Percentiles rank a stretch among this genome's conserved stretches.
phyloP scores from a whole-genome alignment of 352 stramenopile genomes.

The Globisporangium abappressorium region DNA sequence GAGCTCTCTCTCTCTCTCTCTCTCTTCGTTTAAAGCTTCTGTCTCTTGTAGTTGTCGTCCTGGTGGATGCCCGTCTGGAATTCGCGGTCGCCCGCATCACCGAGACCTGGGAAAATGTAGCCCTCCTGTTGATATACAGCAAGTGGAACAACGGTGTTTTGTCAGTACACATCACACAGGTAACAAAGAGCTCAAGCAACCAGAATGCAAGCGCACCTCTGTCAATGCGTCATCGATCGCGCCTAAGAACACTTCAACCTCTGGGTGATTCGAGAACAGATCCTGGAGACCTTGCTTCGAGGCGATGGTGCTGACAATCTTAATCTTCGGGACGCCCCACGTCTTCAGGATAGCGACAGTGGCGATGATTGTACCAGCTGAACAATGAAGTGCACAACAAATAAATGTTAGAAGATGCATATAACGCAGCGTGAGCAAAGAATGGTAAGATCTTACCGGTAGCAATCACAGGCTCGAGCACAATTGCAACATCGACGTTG shows the following conservation, averaged over 20 bases:
- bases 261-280: slow-evolving; percentile 68
- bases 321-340: slow-evolving; percentile 92
- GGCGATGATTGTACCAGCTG: slow-evolving; percentile 91
- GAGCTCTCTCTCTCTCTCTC: background rate
- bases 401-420: background rate
- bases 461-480: slow-evolving; percentile 97
- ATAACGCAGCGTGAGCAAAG: background rate
- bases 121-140: slow-evolving; percentile 45
- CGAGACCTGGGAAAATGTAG: slow-evolving; percentile 79
- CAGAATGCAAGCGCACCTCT: slow-evolving; percentile 36
- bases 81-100: slow-evolving; percentile 80
- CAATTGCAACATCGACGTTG: slow-evolving; percentile 90
- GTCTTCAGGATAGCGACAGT: slow-evolving; percentile 96
- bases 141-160: background rate
- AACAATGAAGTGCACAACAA: background rate
- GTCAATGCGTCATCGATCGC: slow-evolving; percentile 75
- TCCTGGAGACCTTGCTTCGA: slow-evolving; percentile 90
- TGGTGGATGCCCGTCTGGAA: slow-evolving; percentile 71
- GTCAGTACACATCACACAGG: background rate
- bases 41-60: slow-evolving; percentile 52
- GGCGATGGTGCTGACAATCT: slow-evolving; percentile 93
- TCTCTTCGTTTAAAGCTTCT: slow-evolving; percentile 38
- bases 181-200: background rate
- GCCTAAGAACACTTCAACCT: slow-evolving; percentile 75
- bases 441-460: slow-evolving; percentile 54